Evolutionary conservation across 441 rosid species (phyloP).

Genomic region (Melastoma candidum): DNA sequence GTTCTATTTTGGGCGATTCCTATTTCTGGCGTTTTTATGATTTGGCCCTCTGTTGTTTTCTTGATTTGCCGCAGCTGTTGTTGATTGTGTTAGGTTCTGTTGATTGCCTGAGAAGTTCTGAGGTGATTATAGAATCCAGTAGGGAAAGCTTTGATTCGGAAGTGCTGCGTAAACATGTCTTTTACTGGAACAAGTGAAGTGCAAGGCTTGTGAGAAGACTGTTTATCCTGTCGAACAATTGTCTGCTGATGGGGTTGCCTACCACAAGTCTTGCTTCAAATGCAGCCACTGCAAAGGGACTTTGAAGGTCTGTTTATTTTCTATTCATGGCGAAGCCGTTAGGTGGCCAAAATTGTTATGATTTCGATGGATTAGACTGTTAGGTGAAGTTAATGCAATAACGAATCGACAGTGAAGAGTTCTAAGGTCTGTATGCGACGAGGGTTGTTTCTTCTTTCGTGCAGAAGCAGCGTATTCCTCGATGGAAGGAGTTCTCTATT

Average conservation of each 20-base stretch:
- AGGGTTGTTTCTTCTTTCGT: not conserved
- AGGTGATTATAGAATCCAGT: too few relatives aligned
- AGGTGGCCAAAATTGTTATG: not conserved
- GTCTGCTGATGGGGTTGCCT: slow-evolving; percentile 81
- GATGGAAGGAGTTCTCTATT: slow-evolving; percentile 93
- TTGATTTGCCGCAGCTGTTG: too few relatives aligned
- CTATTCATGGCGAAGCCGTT: too few relatives aligned
- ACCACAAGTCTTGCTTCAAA: slow-evolving; percentile 90
- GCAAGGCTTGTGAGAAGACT: slow-evolving; percentile 92
- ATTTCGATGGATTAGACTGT: slow-evolving; percentile 2
- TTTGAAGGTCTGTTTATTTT: slow-evolving; percentile 37
- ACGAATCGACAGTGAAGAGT: not conserved
- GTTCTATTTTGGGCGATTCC: too few relatives aligned
- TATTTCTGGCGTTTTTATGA: too few relatives aligned
- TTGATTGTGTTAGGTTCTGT: too few relatives aligned
- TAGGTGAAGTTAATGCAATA: slow-evolving; percentile 2
- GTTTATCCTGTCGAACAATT: slow-evolving; percentile 87
- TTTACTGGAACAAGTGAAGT: slow-evolving; percentile 90
- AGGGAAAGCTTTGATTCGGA: too few relatives aligned
- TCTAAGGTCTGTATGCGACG: slow-evolving; percentile 5
- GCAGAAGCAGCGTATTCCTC: slow-evolving; percentile 91
- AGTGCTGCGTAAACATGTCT: slow-evolving; percentile 29
- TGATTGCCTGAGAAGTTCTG: too few relatives aligned
- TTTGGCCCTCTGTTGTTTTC: too few relatives aligned
- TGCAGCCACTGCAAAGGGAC: slow-evolving; percentile 93